Evolutionary conservation across 768 basidiomycete genomes (phyloP), one percentile per base, ranked within the genome.

Genomic region (Russula sp.): DNA sequence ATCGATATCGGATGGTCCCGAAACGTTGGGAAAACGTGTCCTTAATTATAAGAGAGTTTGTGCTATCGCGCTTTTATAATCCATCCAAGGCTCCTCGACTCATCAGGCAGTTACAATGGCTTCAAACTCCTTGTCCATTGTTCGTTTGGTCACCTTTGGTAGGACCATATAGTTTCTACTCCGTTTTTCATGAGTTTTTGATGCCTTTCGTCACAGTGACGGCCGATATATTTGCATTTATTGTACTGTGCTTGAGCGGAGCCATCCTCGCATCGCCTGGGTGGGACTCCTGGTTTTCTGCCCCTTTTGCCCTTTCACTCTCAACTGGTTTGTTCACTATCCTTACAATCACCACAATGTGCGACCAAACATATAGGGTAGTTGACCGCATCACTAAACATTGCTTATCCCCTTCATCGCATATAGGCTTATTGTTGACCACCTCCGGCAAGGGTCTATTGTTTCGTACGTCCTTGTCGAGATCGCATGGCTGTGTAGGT

Each of bases 401-500:
- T 22, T 10, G 18, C 22, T 38, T 32, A 22, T 18, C 25, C 32
- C n/a, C 5, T 9, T 29, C n/a, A n/a, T 8, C 16, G 2, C 22
- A 45, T n/a, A 10, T 51, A 78, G 78, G 70, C 41, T 75, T 36
- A n/a, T 74, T 20, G 41, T 77, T 25, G 77, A 78, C 59, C 41
- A 68, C 32, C 0, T 73, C 35, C 73, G 76, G 13, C 69, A 66
- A 20, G 77, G 73, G 22, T 73, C 75, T 0, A 65, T 75, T 48
- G 72, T 75, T 6, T 79, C 78, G 34, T 73, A 72, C 70, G 69
- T 78, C 16, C 59, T 70, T 25, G 68, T 75, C 7, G 78, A 79
- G 62, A 35, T 78, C 14, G 50, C 18, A 14, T 77, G 73, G 74
- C 63, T 76, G 56, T 66, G 76, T 78, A 62, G 66, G 76, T 55